phyloP scores from a whole-genome alignment of 1,139 yeast species.

The Wickerhamomyces sp. region DNA sequence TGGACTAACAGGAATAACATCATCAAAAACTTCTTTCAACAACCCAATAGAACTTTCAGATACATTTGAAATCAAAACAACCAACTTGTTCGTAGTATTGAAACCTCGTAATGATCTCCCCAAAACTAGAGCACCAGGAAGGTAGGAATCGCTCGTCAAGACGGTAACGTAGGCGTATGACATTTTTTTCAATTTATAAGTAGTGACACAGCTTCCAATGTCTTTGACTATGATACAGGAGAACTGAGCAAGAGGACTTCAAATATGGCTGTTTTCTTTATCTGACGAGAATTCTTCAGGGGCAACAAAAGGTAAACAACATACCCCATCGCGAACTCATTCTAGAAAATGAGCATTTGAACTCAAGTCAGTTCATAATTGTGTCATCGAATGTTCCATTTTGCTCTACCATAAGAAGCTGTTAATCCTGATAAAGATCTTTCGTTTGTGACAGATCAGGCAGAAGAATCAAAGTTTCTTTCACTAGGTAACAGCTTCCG shows the following conservation, averaged over 20 bases:
- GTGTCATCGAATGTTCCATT: too few species aligned
- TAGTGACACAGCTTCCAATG: not conserved
- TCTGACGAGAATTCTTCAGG: too few species aligned
- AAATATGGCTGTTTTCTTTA: too few species aligned
- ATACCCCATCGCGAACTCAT: too few species aligned
- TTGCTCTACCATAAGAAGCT: too few species aligned
- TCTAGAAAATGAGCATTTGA: too few species aligned
- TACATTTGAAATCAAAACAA: constrained; percentile 18
- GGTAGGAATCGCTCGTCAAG: constrained; percentile 32
- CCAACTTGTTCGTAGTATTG: constrained; percentile 13
- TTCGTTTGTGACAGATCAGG: too few species aligned
- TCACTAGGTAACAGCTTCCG: too few species aligned
- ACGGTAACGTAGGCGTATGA: constrained; percentile 13
- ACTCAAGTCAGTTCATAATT: too few species aligned
- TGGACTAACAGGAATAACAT: constrained; percentile 28
- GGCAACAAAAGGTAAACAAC: too few species aligned
- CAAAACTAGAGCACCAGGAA: constrained; percentile 71
- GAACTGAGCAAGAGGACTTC: not conserved
- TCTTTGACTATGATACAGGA: not conserved
- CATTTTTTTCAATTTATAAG: constrained; percentile 2
- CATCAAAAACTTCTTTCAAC: constrained; percentile 24
- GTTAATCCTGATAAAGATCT: too few species aligned
- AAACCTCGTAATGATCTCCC: constrained; percentile 36
- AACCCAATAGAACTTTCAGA: constrained; percentile 19
- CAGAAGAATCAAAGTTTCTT: too few species aligned